Base-by-base conservation (phyloP, 2,329 filamentous ascomycete genomes). In the Pseudogymnoascus sp. region DNA sequence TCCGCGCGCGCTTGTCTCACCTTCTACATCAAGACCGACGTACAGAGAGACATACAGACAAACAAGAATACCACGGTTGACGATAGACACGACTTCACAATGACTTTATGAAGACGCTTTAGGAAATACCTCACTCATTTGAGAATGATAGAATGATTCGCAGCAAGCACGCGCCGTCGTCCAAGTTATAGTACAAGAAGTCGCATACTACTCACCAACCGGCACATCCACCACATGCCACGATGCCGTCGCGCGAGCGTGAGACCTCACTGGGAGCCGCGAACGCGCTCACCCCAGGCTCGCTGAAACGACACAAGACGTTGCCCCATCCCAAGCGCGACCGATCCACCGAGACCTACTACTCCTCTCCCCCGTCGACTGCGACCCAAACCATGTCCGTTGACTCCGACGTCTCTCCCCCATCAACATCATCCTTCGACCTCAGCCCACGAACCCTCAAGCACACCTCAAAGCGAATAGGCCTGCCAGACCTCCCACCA, bases 401-500 rank as follows among this genome's bases (percentile, higher is more conserved):
- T 28, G 70, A 72, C 61, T 70, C 70, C 12, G 66, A 61, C 61
- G 62, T 65, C 56, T 64, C 69, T 16, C 70, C 68, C 19, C 61
- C 64, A 35, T 60, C 68, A 10, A 68, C 68, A 53, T 72, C 72
- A 31, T 60, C 59, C 35, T 70, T 70, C 62, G 65, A 64, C n/a
- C 69, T 70, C 40, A 72, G 71, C 63, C 71, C 71, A 35, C 69
- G 63, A 35, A 72, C 66, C 8, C 62, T 73, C 41, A 74, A 73
- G 62, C 72, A 74, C 65, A 59, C 70, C 12, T 70, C 71, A 2
- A 71, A 67, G 61, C 68, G 67, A 41, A 70, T 73, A 43, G 66
- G 69, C 33, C 63, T 63, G 24, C 81, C 81, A 16, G 79, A 80
- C 67, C 75, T 82, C 38, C 85, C 85, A 41, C 85, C 85, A n/a